Base-by-base conservation (phyloP, 306 rosid genomes). In the Ochetophila trinervis region DNA sequence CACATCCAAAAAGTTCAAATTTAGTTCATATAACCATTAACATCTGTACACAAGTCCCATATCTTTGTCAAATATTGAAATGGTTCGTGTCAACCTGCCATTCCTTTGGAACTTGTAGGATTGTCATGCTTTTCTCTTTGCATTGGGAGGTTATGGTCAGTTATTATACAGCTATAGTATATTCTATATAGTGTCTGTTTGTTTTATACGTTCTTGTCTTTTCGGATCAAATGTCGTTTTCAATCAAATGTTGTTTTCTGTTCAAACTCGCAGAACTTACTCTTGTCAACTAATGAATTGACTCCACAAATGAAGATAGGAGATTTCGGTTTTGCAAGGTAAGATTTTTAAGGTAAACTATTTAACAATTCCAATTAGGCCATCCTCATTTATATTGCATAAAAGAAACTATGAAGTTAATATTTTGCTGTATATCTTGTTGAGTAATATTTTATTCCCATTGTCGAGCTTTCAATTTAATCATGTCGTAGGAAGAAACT, bases 281-380 rank as follows among this genome's bases (percentile, higher is more conserved):
- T 94, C 58, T 71, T 94, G 86, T 75, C 88, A 19, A 65, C 66
- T 30, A 63, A 66, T 68, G 82, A 78, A 66, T 80, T 57, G 53
- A 75, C 69, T 45, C 91, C 95, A 60, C 71, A 76, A 32, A 34
- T 94, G 87, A 94, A 90, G 83, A 86, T 94, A 27, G 99, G 99
- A 56, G 99, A 94, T 85, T 94, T 94, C 71, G 99, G 96, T 78
- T 94, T 94, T 81, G 99, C 97, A 67, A 86, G 99, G 99, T 90
- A 73, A 44, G 69, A 52, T 34, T n/a, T 66, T 34, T 20, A 20
- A 27, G 50, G 18, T 53, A 19, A 35, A 14, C 47, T 13, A 42
- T 63, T 24, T 19, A 5, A 66, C 20, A 10, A 23, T 32, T 34
- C 60, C 32, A 17, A 20, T 23, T n/a, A 45, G 34, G 17, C 45